Conservation (phyloP, 1,139 yeast genomes). For the Candida sojae region DNA sequence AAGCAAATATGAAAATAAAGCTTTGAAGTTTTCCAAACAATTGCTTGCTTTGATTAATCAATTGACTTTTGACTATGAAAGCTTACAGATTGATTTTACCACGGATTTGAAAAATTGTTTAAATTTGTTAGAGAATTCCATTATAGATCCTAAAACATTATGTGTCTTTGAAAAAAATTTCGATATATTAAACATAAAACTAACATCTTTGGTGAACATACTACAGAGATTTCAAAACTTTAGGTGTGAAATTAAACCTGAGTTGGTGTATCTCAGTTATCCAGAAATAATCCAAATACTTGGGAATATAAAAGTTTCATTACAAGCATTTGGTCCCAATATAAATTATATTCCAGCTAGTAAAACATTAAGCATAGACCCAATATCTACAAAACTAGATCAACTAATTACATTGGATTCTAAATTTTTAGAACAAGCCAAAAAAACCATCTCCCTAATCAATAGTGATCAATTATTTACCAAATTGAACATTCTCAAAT, state of each 20-base stretch:
- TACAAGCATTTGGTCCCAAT: conserved; percentile 12
- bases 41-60: conserved; percentile 18
- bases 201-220: conserved; percentile 4
- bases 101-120: conserved; percentile 3
- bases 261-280: conserved; percentile 21
- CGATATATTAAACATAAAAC: conserved; percentile 3
- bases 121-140: not conserved
- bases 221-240: conserved; percentile 10
- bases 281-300: conserved; percentile 16
- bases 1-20: conserved; percentile 32
- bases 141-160: not conserved
- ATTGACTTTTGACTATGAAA: conserved; percentile 10
- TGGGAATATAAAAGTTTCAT: conserved; percentile 1
- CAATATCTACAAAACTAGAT: conserved; percentile 16
- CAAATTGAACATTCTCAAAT: conserved; percentile 1
- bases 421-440: not conserved
- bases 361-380: conserved; percentile 17
- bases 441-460: not conserved
- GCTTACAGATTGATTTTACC: conserved; percentile 5
- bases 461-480: conserved; percentile 1
- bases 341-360: conserved; percentile 18
- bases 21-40: conserved; percentile 31
- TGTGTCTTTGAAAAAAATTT: not conserved
- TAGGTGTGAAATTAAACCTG: conserved; percentile 15
- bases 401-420: conserved; percentile 11